Conservation (phyloP, 768 basidiomycete genomes). For the Boletus rufocinnamomeus region DNA sequence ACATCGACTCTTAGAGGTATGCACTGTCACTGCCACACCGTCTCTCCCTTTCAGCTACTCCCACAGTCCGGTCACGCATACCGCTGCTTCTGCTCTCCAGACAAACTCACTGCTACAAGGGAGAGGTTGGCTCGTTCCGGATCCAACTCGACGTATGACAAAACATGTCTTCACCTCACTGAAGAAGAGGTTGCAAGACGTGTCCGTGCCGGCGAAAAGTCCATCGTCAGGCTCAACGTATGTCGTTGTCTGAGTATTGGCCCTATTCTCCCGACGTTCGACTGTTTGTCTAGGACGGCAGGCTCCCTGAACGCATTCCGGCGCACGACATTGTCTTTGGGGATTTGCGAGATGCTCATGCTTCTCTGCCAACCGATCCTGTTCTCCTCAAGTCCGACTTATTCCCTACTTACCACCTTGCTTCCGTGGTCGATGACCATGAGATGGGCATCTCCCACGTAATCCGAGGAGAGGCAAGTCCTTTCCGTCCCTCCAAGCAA, state of each 20-base stretch:
- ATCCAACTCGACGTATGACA: slow-evolving; percentile 84
- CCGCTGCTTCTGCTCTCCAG: slow-evolving; percentile 88
- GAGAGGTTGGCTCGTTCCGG: slow-evolving; percentile 71
- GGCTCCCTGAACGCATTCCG: slow-evolving; percentile 50
- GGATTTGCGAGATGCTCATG: slow-evolving; percentile 67
- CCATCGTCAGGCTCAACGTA: slow-evolving; percentile 88
- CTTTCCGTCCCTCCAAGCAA: not conserved
- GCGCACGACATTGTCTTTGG: slow-evolving; percentile 79
- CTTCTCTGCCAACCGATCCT: slow-evolving; percentile 84
- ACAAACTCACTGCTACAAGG: slow-evolving; percentile 66
- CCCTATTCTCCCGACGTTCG: not conserved
- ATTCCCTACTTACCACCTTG: slow-evolving; percentile 96
- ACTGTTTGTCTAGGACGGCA: slow-evolving; percentile 50
- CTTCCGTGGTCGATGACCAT: slow-evolving; percentile 94
- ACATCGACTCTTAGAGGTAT: slow-evolving; percentile 73
- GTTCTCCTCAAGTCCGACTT: slow-evolving; percentile 89
- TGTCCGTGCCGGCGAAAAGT: slow-evolving; percentile 73
- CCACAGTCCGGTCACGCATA: slow-evolving; percentile 84
- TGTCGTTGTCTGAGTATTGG: slow-evolving; percentile 20
- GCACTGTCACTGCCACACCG: slow-evolving; percentile 3
- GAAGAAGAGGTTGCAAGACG: slow-evolving; percentile 82
- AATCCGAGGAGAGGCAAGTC: slow-evolving; percentile 81
- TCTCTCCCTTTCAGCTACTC: not conserved
- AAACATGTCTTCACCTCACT: slow-evolving; percentile 80
- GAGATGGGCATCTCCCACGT: slow-evolving; percentile 97